A percentile compares a stretch with the other conserved stretches of the same genome.
Evolutionary conservation across 208 protist species (phyloP).

Genomic region (Leishmania martiniquensis): DNA sequence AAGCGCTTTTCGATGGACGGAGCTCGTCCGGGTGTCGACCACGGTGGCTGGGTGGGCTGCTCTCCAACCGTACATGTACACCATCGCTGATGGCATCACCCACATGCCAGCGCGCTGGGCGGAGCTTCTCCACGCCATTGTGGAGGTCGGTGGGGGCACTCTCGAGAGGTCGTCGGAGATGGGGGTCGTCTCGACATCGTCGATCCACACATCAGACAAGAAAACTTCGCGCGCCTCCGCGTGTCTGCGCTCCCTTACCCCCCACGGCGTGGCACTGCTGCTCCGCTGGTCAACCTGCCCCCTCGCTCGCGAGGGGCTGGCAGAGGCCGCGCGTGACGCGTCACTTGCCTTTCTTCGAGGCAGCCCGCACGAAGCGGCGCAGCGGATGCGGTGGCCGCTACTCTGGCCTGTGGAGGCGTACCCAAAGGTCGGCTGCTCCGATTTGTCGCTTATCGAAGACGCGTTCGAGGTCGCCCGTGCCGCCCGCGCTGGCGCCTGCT

Average conservation of each 20-base stretch:
- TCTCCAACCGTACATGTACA: slow-evolving; percentile 17
- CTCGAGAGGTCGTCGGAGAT: not conserved
- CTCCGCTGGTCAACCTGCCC: slow-evolving; percentile 54
- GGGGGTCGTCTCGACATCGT: not conserved
- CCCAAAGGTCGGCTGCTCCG: slow-evolving; percentile 2
- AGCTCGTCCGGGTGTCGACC: slow-evolving; percentile 17
- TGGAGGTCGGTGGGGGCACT: not conserved
- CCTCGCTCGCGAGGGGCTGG: slow-evolving; percentile 31
- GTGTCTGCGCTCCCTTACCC: slow-evolving; percentile 9
- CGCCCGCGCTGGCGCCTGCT: slow-evolving; percentile 22
- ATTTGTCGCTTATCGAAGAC: slow-evolving; percentile 18
- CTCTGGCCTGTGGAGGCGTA: slow-evolving; percentile 30
- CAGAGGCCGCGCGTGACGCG: slow-evolving; percentile 26
- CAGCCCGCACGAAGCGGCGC: not conserved
- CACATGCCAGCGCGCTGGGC: not conserved
- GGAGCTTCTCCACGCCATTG: slow-evolving; percentile 16
- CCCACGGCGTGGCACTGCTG: slow-evolving; percentile 27
- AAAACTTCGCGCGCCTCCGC: not conserved
- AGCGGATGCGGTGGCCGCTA: slow-evolving; percentile 14
- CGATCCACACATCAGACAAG: no score
- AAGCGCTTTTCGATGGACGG: slow-evolving; percentile 1
- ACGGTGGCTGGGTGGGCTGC: slow-evolving; percentile 20
- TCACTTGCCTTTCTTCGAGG: not conserved
- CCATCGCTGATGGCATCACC: not conserved
- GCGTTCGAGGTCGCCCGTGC: not conserved